Percentiles rank a stretch among this genome's conserved stretches.
phyloP scores from a whole-genome alignment of 768 basidiomycete genomes.

The Boletus subparvulus region DNA sequence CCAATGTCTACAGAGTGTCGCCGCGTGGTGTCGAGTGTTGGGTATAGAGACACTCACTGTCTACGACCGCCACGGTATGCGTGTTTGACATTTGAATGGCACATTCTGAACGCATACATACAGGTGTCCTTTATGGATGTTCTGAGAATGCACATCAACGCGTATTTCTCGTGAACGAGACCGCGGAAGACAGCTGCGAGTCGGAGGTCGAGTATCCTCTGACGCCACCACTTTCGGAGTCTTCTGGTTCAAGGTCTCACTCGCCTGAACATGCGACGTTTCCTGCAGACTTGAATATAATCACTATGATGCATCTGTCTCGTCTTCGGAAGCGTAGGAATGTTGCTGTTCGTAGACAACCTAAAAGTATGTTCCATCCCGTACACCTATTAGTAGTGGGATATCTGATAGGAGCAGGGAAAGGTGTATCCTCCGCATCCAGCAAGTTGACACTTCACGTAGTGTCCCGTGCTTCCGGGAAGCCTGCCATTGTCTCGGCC shows the following conservation, averaged over 20 bases:
- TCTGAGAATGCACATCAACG: conserved; percentile 43
- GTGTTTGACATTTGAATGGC: background rate
- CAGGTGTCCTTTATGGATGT: conserved; percentile 44
- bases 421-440: conserved; percentile 8
- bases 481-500: conserved; percentile 59
- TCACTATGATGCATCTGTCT: conserved; percentile 20
- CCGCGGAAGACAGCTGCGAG: conserved; percentile 38
- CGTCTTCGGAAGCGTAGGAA: conserved; percentile 22
- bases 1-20: conserved; percentile 52
- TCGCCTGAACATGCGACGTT: conserved; percentile 45
- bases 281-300: conserved; percentile 13
- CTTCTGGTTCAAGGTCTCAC: conserved; percentile 60
- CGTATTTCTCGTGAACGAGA: conserved; percentile 29
- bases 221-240: conserved; percentile 78
- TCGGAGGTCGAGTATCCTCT: conserved; percentile 68
- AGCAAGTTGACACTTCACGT: conserved; percentile 50
- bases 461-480: conserved; percentile 58
- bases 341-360: conserved; percentile 25
- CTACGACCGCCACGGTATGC: conserved; percentile 71
- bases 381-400: background rate
- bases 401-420: conserved; percentile 14
- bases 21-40: conserved; percentile 59
- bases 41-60: conserved; percentile 67
- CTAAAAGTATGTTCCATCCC: conserved; percentile 20
- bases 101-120: conserved; percentile 6